Evolutionary conservation across 83 land plant species (phyloP).

Genomic region (Larix sibirica): DNA sequence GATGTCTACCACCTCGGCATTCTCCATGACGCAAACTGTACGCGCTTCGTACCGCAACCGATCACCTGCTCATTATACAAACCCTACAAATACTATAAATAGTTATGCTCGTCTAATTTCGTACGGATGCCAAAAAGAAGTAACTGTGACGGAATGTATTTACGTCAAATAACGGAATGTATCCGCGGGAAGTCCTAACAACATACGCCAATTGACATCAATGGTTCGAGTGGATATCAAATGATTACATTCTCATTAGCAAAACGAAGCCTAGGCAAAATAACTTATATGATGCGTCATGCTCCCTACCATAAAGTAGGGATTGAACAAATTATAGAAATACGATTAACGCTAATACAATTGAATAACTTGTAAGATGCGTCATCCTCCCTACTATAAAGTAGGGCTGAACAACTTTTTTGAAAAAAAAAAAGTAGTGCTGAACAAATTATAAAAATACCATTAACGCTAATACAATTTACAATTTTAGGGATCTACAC

Average conservation of each 20-base stretch:
- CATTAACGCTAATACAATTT: too few relatives aligned
- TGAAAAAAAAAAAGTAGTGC: too few relatives aligned
- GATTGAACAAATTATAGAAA: too few relatives aligned
- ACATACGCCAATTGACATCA: neutral
- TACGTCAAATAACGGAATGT: neutral
- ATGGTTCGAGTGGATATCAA: neutral
- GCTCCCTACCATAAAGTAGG: too few relatives aligned
- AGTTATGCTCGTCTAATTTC: neutral
- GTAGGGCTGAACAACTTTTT: too few relatives aligned
- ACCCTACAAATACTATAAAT: neutral
- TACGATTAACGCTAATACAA: too few relatives aligned
- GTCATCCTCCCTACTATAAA: too few relatives aligned
- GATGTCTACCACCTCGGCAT: neutral
- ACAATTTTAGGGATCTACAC: too few relatives aligned
- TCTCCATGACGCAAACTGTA: neutral
- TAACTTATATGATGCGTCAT: too few relatives aligned
- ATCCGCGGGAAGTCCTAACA: neutral
- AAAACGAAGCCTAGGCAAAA: neutral
- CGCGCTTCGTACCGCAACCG: neutral
- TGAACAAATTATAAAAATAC: too few relatives aligned
- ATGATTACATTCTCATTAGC: too few relatives aligned
- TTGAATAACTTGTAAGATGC: neutral
- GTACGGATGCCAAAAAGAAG: neutral
- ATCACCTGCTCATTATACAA: neutral
- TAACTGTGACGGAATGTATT: neutral